phyloP scores from a whole-genome alignment of 1,284 basidiomycete species.

The Trametes hirsuta region DNA sequence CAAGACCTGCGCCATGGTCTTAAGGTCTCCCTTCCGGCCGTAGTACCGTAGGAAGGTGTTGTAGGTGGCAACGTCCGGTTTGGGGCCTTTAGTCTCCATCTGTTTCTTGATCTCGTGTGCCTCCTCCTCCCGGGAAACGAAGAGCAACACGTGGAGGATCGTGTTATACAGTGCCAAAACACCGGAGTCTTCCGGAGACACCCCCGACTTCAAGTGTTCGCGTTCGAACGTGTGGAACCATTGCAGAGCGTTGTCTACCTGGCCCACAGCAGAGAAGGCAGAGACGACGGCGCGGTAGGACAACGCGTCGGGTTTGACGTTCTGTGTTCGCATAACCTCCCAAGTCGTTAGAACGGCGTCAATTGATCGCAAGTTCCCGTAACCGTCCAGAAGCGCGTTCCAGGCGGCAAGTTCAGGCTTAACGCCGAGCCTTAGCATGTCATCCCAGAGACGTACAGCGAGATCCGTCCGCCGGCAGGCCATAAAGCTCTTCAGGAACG shows the following conservation, averaged over 20 bases:
- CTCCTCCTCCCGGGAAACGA: conserved; percentile 42
- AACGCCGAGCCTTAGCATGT: conserved; percentile 54
- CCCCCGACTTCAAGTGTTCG: conserved; percentile 28
- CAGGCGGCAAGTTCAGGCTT: conserved; percentile 55
- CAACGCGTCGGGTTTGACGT: conserved; percentile 54
- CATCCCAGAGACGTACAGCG: conserved; percentile 65
- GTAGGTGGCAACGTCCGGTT: conserved; percentile 73
- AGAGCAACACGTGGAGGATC: conserved; percentile 63
- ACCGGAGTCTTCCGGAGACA: conserved; percentile 6
- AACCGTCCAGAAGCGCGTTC: conserved; percentile 68
- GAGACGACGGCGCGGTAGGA: conserved; percentile 67
- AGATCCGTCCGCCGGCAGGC: conserved; percentile 53
- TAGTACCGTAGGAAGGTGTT: conserved; percentile 78
- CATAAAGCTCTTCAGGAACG: conserved; percentile 65
- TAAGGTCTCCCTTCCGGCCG: conserved; percentile 61
- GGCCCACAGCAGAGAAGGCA: conserved; percentile 52
- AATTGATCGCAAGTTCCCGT: conserved; percentile 49
- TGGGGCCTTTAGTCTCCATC: conserved; percentile 56
- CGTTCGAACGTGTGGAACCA: conserved; percentile 55
- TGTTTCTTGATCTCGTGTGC: conserved; percentile 50
- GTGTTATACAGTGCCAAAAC: conserved; percentile 62
- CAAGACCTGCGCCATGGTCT: conserved; percentile 56
- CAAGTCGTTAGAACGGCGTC: conserved; percentile 57
- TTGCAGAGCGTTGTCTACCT: conserved; percentile 48
- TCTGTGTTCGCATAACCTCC: conserved; percentile 57